Base-by-base conservation (phyloP, 352 stramenopile species). In the Phytopythium sindhum region DNA sequence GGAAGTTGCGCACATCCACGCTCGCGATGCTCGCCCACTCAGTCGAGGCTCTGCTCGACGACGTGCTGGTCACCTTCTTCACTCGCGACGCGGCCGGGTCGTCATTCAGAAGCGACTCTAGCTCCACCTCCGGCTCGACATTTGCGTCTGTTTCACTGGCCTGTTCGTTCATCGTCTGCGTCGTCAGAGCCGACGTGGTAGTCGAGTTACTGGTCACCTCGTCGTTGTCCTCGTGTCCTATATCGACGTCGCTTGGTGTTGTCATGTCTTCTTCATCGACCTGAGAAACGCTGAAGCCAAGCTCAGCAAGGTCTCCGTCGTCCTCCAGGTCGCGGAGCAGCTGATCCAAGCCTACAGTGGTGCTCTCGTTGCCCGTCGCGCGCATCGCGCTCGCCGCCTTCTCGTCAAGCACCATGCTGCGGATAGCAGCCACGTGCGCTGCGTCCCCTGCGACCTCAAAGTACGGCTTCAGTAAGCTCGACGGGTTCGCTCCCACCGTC, bases 1-100 rank as follows among this genome's bases (percentile, higher is more conserved):
- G 80, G 64, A 95, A 95, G 53, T 93, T 91, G 56, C 81, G 80
- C 63, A 95, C 85, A 57, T 93, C 81, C 0, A 90, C 79, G 33
- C 72, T 73, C 17, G 72, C 77, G 35, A 89, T 81, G 28, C 81
- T 93, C 21, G 87, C 87, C 84, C 84, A 95, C 45, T 95, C 81
- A 4, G 77, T 84, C 7, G 70, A 62, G 11, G 44, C 51, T 19
- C 11, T 61, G 4, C 2, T 24, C 2, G 8, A 1, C 17, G 37
- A 33, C 9, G 23, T n/a, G 23, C 17, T 2, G 7, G 57, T 68
- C 35, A 66, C 39, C 24, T 76, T 72, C 53, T 66, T 63, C 4
- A 72, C 60, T 1, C 68, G 55, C 35, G 23, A 51, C 26, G 26
- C 10, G 7, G 54, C 55, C 31, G 63, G 57, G 11, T 59, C 51